Evolutionary conservation across 345 rosid species (phyloP).

Genomic region (Dovyalis caffra): DNA sequence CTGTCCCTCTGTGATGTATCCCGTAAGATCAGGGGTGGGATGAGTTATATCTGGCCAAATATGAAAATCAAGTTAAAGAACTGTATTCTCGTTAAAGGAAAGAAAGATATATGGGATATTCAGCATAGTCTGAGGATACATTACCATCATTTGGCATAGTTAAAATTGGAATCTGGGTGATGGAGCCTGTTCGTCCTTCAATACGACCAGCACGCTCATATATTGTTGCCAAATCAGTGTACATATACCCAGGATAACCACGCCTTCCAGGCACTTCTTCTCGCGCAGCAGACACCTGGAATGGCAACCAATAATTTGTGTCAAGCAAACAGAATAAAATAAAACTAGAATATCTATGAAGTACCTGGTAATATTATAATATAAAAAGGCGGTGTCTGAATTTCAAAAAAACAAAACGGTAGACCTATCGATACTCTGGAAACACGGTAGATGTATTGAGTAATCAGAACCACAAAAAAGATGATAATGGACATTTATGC

Average conservation of each 20-base stretch:
- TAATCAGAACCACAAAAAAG: background rate
- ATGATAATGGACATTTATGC: background rate
- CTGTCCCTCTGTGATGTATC: constrained; percentile 97
- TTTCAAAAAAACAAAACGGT: background rate
- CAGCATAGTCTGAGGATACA: constrained; percentile 5
- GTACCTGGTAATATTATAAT: background rate
- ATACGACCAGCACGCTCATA: constrained; percentile 98
- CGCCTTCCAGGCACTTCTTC: constrained; percentile 99
- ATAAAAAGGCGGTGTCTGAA: background rate
- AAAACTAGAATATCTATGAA: background rate
- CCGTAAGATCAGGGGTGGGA: constrained; percentile 99
- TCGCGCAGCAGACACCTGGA: constrained; percentile 98
- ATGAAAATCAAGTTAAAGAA: constrained; percentile 3
- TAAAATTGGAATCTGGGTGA: constrained; percentile 95
- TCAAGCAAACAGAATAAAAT: background rate
- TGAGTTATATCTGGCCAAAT: constrained; percentile 80
- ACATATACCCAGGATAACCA: constrained; percentile 99
- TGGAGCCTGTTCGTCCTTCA: constrained; percentile 97
- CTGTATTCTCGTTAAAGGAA: constrained; percentile 7
- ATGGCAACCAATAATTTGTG: constrained; percentile 16
- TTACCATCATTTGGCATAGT: constrained; percentile 99
- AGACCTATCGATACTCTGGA: background rate
- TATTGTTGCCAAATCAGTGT: constrained; percentile 97
- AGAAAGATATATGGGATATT: background rate
- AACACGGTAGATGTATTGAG: background rate